Percentiles rank a stretch among this genome's conserved stretches.
These are phyloP conservation scores for Dovyalis caffra DNA, from an alignment of 345 rosid species.

Conservation along the genomic window DNA sequence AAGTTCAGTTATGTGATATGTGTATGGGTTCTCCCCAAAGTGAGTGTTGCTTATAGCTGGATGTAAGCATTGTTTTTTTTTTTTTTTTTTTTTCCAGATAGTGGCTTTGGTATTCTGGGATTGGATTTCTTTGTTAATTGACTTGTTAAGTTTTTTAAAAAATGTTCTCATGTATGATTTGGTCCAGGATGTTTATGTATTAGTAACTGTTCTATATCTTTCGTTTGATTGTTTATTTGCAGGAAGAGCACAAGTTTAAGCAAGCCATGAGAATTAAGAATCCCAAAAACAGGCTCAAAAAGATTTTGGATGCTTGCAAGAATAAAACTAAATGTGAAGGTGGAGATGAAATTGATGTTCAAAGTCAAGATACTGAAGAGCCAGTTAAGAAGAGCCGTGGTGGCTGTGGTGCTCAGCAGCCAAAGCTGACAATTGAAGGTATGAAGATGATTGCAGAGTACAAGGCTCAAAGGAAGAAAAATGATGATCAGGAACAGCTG, in stretches of 20 bases:
- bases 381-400: slow-evolving; percentile 77
- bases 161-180: too few species aligned
- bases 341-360: slow-evolving; percentile 74
- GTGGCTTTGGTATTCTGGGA: too few species aligned
- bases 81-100: too few species aligned
- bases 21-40: too few species aligned
- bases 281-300: slow-evolving; percentile 84
- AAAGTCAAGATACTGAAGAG: slow-evolving; percentile 63
- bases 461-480: slow-evolving; percentile 72
- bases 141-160: too few species aligned
- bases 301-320: slow-evolving; percentile 88
- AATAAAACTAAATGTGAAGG: slow-evolving; percentile 87
- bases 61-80: too few species aligned
- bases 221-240: slow-evolving; percentile 29
- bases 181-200: not conserved
- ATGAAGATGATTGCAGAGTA: slow-evolving; percentile 96
- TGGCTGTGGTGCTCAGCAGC: slow-evolving; percentile 95
- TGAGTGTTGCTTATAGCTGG: too few species aligned
- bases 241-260: slow-evolving; percentile 96
- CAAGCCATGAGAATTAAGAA: slow-evolving; percentile 90
- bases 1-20: too few species aligned
- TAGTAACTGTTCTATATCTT: not conserved
- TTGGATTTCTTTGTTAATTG: too few species aligned
- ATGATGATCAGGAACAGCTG: slow-evolving; percentile 82
- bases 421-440: slow-evolving; percentile 87